These are phyloP conservation scores for Corynespora cassiicola DNA, from an alignment of 2,329 filamentous ascomycete species.

Conservation along the genomic window DNA sequence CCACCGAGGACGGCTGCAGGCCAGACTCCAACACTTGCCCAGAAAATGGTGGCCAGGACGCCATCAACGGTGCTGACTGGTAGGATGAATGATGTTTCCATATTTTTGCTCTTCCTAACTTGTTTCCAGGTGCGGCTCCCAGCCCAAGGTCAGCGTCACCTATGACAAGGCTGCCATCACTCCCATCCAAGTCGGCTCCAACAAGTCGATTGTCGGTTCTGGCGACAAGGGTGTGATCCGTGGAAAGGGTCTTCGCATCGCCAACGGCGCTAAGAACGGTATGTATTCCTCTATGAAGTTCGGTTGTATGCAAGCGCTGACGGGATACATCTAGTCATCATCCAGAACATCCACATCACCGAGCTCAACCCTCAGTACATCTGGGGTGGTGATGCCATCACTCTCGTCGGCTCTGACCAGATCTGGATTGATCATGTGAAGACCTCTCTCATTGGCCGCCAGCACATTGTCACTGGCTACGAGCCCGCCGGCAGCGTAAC, in stretches of 20 bases:
- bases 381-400: conserved; percentile 48
- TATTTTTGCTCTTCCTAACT: conserved; percentile 1
- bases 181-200: conserved; percentile 40
- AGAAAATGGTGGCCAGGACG: conserved; percentile 63
- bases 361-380: conserved; percentile 47
- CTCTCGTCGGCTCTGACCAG: conserved; percentile 34
- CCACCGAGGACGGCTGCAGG: conserved; percentile 40
- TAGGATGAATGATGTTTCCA: no score
- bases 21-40: conserved; percentile 49
- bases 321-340: no score
- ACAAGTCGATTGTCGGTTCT: conserved; percentile 51
- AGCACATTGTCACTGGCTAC: conserved; percentile 23
- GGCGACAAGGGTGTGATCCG: conserved; percentile 48
- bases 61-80: conserved; percentile 58
- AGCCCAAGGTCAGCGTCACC: conserved; percentile 22
- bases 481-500: conserved; percentile 22
- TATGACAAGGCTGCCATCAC: conserved; percentile 40
- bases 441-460: conserved; percentile 23
- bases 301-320: no score
- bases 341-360: conserved; percentile 50
- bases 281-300: no score
- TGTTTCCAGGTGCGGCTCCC: conserved; percentile 16
- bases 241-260: conserved; percentile 50
- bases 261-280: conserved; percentile 38
- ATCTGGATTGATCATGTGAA: conserved; percentile 45